Evolutionary conservation across 129 eudicot species (phyloP).

Genomic region (Ambrosia trifida): DNA sequence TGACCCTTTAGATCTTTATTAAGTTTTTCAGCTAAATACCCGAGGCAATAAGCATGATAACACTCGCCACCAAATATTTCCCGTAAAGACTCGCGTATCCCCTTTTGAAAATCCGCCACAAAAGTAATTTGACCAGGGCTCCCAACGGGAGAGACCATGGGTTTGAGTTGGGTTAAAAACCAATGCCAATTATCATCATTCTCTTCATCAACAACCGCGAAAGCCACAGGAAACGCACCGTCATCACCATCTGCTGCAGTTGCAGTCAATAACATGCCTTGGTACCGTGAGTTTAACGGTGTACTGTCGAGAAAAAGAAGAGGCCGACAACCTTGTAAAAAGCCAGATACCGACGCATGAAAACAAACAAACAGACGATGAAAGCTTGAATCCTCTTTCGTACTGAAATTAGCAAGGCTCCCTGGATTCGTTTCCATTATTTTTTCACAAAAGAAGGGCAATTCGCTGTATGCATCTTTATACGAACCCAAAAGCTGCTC

Average conservation of each 20-base stretch:
- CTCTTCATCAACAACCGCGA: slow-evolving; percentile 60
- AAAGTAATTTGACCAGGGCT: slow-evolving; percentile 45
- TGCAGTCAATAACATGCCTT: slow-evolving; percentile 59
- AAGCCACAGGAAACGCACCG: slow-evolving; percentile 58
- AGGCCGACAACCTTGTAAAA: slow-evolving; percentile 61
- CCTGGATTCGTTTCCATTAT: slow-evolving; percentile 60
- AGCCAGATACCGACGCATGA: slow-evolving; percentile 52
- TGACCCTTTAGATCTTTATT: slow-evolving; percentile 56
- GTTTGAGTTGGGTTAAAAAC: slow-evolving; percentile 52
- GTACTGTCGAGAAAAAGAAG: slow-evolving; percentile 53
- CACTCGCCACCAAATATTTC: slow-evolving; percentile 49
- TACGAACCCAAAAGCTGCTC: slow-evolving; percentile 57
- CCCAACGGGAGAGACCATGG: slow-evolving; percentile 36
- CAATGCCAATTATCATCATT: slow-evolving; percentile 61
- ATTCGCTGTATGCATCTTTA: slow-evolving; percentile 50
- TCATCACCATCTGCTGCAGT: slow-evolving; percentile 65
- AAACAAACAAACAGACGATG: slow-evolving; percentile 58
- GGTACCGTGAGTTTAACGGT: slow-evolving; percentile 54
- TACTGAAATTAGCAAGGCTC: slow-evolving; percentile 52
- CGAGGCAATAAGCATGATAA: slow-evolving; percentile 55
- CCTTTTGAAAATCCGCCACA: slow-evolving; percentile 59
- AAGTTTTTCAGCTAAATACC: slow-evolving; percentile 50
- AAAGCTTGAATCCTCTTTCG: slow-evolving; percentile 64
- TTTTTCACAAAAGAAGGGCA: slow-evolving; percentile 52
- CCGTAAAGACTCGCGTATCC: slow-evolving; percentile 42